These are phyloP conservation scores for Salisapilia sapeloensis DNA, from an alignment of 352 stramenopile genomes.

Conservation along the genomic window DNA sequence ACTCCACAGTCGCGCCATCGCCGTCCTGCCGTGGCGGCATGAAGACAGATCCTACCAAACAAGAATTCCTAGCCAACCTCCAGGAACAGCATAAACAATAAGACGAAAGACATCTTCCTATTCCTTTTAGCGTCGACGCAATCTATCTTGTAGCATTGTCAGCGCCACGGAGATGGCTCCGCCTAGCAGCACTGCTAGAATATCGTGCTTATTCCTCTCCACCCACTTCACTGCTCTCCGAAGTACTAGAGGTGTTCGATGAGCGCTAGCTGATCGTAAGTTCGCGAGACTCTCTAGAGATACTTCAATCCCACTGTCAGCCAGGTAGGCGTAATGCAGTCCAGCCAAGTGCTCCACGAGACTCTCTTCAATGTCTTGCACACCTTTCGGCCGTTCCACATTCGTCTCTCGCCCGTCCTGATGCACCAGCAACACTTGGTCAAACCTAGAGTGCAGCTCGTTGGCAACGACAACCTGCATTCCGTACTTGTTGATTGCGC, in stretches of 20 bases:
- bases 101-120: constrained; percentile 3
- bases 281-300: constrained; percentile 21
- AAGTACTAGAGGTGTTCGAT: constrained; percentile 9
- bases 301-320: constrained; percentile 33
- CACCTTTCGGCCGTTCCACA: constrained; percentile 32
- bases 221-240: constrained; percentile 15
- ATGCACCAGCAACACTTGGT: constrained; percentile 75
- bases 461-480: constrained; percentile 98
- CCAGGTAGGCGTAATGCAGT: constrained; percentile 62
- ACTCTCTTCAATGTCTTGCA: constrained; percentile 38
- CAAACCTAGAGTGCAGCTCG: constrained; percentile 88
- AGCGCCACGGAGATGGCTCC: constrained; percentile 54
- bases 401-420: constrained; percentile 25
- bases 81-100: constrained; percentile 4
- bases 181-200: constrained; percentile 44
- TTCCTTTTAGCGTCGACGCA: constrained; percentile 14
- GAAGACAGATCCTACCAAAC: constrained; percentile 43
- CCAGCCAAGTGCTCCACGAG: constrained; percentile 44
- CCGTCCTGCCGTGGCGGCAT: constrained; percentile 62
- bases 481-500: constrained; percentile 87
- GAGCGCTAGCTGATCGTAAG: too few relatives aligned
- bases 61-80: constrained; percentile 31
- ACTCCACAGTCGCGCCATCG: constrained; percentile 28
- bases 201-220: constrained; percentile 57
- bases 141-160: constrained; percentile 45